Evolutionary conservation across 345 rosid genomes (phyloP).

Genomic region (Diplotaxis tenuifolia): DNA sequence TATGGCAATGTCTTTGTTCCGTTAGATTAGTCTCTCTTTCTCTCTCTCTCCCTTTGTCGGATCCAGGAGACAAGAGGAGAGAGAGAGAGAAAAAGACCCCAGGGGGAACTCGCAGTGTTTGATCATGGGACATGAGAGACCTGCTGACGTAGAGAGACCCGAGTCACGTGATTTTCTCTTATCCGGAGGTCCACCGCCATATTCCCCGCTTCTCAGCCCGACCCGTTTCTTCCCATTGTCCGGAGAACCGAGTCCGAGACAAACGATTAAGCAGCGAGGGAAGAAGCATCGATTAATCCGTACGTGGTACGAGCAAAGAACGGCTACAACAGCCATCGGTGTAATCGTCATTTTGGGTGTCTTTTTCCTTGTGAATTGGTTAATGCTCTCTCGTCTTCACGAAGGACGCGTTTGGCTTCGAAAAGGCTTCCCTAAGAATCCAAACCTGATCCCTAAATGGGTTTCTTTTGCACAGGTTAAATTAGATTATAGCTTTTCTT

Average conservation of each 20-base stretch:
- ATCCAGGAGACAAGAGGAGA: slow-evolving; percentile 25
- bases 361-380: slow-evolving; percentile 65
- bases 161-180: slow-evolving; percentile 21
- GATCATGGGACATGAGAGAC: slow-evolving; percentile 37
- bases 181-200: slow-evolving; percentile 23
- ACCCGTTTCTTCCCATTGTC: slow-evolving; percentile 27
- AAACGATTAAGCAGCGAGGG: slow-evolving; percentile 24
- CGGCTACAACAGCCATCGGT: slow-evolving; percentile 41
- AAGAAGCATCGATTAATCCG: slow-evolving; percentile 47
- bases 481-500: background rate
- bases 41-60: slow-evolving; percentile 21
- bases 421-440: slow-evolving; percentile 26
- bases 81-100: background rate
- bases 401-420: slow-evolving; percentile 40
- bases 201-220: slow-evolving; percentile 32
- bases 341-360: slow-evolving; percentile 50
- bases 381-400: slow-evolving; percentile 62
- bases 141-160: slow-evolving; percentile 34
- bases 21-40: slow-evolving; percentile 5
- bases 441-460: background rate
- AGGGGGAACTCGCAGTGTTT: slow-evolving; percentile 13
- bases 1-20: slow-evolving; percentile 26
- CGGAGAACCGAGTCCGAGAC: slow-evolving; percentile 23
- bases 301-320: slow-evolving; percentile 47
- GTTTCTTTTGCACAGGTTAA: slow-evolving; percentile 45